Conservation (phyloP, 2,329 filamentous ascomycete species). For the Rutstroemia sp. region DNA sequence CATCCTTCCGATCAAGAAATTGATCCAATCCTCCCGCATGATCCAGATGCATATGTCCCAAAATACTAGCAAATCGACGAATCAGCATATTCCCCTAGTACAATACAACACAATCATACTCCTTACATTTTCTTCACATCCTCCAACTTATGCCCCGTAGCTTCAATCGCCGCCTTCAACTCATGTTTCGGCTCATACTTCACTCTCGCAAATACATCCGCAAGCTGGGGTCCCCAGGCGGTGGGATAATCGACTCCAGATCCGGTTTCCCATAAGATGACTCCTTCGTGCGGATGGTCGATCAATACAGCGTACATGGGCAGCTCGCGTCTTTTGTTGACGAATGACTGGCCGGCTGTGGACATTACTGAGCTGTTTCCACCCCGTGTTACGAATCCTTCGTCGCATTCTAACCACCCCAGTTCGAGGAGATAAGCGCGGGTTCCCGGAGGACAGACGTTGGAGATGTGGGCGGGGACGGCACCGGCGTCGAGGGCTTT, state of each 20-base stretch:
- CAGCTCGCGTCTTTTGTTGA: conserved; percentile 22
- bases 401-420: conserved; percentile 38
- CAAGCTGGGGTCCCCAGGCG: conserved; percentile 30
- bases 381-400: conserved; percentile 33
- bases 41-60: conserved; percentile 41
- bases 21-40: conserved; percentile 41
- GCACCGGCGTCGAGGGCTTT: conserved; percentile 19
- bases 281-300: conserved; percentile 23
- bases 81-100: neutral
- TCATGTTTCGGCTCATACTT: conserved; percentile 23
- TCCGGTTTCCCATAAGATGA: conserved; percentile 24
- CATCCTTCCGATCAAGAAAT: conserved; percentile 33
- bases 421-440: conserved; percentile 40
- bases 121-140: conserved; percentile 37
- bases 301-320: conserved; percentile 24
- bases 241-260: conserved; percentile 21
- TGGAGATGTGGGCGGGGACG: conserved; percentile 19
- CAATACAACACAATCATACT: neutral
- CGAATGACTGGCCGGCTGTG: conserved; percentile 16
- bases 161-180: conserved; percentile 27
- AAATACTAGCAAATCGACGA: conserved; percentile 22
- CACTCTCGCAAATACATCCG: conserved; percentile 33
- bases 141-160: conserved; percentile 36
- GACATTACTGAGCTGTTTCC: conserved; percentile 21
- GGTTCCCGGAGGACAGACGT: conserved; percentile 36